Evolutionary conservation across 2,329 filamentous ascomycete genomes (phyloP).

Genomic region (Curvularia hawaiiensis): DNA sequence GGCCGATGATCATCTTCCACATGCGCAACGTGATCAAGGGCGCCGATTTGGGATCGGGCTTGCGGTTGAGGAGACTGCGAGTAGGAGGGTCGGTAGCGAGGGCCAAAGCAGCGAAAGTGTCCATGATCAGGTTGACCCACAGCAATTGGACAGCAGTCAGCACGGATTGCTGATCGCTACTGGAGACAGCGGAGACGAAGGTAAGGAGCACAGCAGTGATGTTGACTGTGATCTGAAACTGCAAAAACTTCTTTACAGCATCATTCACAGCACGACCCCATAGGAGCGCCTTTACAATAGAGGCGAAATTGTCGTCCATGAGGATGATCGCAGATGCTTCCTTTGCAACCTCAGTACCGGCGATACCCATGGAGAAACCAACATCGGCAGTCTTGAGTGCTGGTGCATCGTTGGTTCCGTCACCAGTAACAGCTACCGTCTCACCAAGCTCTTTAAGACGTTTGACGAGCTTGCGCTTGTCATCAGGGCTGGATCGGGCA

Average conservation of each 20-base stretch:
- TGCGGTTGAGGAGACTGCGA: slow-evolving; percentile 78
- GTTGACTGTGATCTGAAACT: slow-evolving; percentile 83
- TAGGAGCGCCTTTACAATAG: slow-evolving; percentile 82
- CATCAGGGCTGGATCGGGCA: slow-evolving; percentile 71
- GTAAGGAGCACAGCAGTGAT: slow-evolving; percentile 87
- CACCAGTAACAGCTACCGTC: slow-evolving; percentile 81
- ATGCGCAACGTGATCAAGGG: slow-evolving; percentile 85
- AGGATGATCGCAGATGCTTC: slow-evolving; percentile 84
- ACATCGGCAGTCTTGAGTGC: slow-evolving; percentile 82
- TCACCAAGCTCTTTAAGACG: slow-evolving; percentile 70
- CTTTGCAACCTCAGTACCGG: slow-evolving; percentile 83
- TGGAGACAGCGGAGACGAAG: slow-evolving; percentile 84
- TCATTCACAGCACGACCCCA: slow-evolving; percentile 66
- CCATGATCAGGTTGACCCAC: slow-evolving; percentile 98
- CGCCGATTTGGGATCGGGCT: slow-evolving; percentile 75
- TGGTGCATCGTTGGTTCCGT: slow-evolving; percentile 83
- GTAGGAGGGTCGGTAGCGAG: slow-evolving; percentile 90
- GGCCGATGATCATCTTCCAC: slow-evolving; percentile 98
- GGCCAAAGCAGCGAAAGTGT: slow-evolving; percentile 88
- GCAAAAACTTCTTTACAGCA: slow-evolving; percentile 50
- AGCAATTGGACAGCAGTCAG: slow-evolving; percentile 88
- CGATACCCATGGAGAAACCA: slow-evolving; percentile 85
- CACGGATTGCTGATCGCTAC: slow-evolving; percentile 70
- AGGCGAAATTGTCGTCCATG: slow-evolving; percentile 87
- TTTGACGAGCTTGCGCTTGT: slow-evolving; percentile 70